A percentile compares a stretch with the other conserved stretches of the same genome.
phyloP scores from a whole-genome alignment of 2,329 filamentous ascomycete species.

The Exophiala bonariae region DNA sequence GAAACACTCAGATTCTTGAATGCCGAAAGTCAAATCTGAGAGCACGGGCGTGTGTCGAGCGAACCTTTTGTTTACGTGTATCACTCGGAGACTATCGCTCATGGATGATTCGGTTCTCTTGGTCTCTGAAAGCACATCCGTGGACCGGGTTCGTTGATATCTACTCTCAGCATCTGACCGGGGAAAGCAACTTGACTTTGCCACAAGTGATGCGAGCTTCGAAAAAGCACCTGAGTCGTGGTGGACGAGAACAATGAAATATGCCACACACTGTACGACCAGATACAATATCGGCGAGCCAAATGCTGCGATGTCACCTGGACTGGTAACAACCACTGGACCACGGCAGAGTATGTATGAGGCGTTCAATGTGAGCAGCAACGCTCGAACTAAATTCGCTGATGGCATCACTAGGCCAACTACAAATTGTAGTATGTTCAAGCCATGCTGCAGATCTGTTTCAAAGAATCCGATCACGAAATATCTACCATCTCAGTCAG shows the following conservation, averaged over 20 bases:
- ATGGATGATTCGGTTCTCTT: constrained; percentile 5
- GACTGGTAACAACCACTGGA: constrained; percentile 1
- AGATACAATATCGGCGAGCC: constrained; percentile 24
- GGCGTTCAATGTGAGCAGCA: constrained; percentile 22
- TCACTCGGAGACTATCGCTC: constrained; percentile 14
- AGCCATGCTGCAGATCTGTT: too few species aligned
- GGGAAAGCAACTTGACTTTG: too few species aligned
- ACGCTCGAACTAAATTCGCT: constrained; percentile 17
- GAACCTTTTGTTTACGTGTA: constrained; percentile 23
- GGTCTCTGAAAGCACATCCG: constrained; percentile 27
- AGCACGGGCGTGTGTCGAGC: constrained; percentile 25
- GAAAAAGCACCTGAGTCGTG: too few species aligned
- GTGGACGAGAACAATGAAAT: constrained; percentile 15
- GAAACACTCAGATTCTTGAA: constrained; percentile 41
- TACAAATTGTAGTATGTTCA: constrained; percentile 20
- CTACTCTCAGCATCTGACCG: too few species aligned
- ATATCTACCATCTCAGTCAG: too few species aligned
- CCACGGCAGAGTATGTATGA: constrained; percentile 18
- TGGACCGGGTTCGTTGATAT: background rate
- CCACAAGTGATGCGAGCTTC: too few species aligned
- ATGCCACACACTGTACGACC: constrained; percentile 16
- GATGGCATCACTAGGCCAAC: constrained; percentile 20
- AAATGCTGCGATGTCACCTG: constrained; percentile 15
- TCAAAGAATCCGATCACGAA: too few species aligned
- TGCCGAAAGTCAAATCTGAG: constrained; percentile 38